phyloP scores from a whole-genome alignment of 495 filamentous ascomycete genomes.

The Bacidia gigantensis region DNA sequence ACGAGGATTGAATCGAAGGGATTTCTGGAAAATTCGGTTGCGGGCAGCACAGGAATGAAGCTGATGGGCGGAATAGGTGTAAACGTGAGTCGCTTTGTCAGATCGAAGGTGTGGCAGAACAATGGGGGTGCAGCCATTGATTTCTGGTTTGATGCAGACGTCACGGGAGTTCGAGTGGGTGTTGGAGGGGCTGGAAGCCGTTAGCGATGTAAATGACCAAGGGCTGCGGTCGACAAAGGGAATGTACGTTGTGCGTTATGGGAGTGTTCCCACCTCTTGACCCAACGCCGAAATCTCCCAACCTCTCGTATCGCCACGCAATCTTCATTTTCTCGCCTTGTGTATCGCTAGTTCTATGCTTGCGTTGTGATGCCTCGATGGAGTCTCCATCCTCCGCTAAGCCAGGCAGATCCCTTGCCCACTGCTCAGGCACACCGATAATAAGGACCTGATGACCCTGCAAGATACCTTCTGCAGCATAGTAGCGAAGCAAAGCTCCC shows the following conservation, averaged over 20 bases:
- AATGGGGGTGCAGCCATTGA: conserved; percentile 19
- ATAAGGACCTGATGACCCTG: conserved; percentile 85
- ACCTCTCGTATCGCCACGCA: conserved; percentile 87
- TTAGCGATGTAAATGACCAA: conserved; percentile 12
- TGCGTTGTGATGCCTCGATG: conserved; percentile 36
- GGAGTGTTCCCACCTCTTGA: conserved; percentile 36
- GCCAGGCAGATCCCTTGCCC: conserved; percentile 73
- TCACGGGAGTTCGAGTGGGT: conserved; percentile 8
- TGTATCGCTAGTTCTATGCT: not conserved
- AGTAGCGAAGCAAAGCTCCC: conserved; percentile 70
- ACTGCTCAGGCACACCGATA: conserved; percentile 61
- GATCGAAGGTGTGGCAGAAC: conserved; percentile 85
- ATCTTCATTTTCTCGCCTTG: conserved; percentile 69
- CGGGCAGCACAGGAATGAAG: conserved; percentile 40
- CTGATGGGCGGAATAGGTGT: conserved; percentile 40
- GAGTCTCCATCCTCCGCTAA: conserved; percentile 35
- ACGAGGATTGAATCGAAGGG: conserved; percentile 53
- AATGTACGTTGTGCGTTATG: not conserved
- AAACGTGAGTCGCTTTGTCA: conserved; percentile 65
- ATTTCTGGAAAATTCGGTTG: conserved; percentile 26
- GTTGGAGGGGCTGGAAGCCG: conserved; percentile 14
- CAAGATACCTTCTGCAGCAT: conserved; percentile 82
- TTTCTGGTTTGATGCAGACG: not conserved
- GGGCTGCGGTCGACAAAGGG: no score
- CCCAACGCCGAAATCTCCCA: conserved; percentile 51